Conservation (phyloP, 2,329 filamentous ascomycete species). For the Aspergillus ustus region DNA sequence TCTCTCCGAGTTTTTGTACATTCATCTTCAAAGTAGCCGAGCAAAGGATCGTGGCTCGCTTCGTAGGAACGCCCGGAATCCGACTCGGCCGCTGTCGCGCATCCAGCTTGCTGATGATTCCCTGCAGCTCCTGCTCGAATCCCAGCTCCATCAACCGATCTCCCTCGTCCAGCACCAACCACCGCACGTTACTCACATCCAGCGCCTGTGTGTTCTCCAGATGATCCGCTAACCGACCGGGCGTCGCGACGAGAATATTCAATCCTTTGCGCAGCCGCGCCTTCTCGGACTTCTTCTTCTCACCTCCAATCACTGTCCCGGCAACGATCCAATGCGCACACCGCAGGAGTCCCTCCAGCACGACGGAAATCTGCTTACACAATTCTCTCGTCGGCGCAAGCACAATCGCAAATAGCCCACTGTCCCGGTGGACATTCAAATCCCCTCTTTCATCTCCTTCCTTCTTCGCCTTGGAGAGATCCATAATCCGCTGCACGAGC, state of each 20-base stretch:
- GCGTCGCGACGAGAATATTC: slow-evolving; percentile 94
- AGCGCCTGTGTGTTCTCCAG: slow-evolving; percentile 88
- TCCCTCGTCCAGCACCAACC: slow-evolving; percentile 93
- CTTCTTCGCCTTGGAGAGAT: slow-evolving; percentile 60
- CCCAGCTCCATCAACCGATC: slow-evolving; percentile 98
- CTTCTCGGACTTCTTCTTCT: slow-evolving; percentile 83
- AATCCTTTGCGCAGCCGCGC: slow-evolving; percentile 90
- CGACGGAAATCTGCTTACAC: slow-evolving; percentile 88
- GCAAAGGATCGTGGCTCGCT: slow-evolving; percentile 84
- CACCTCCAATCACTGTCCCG: slow-evolving; percentile 77
- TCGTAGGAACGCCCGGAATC: slow-evolving; percentile 69
- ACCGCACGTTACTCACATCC: slow-evolving; percentile 85
- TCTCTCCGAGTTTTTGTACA: slow-evolving; percentile 89
- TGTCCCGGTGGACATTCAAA: slow-evolving; percentile 74
- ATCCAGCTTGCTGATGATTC: slow-evolving; percentile 80
- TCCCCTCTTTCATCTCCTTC: slow-evolving; percentile 44
- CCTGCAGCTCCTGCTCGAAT: slow-evolving; percentile 91
- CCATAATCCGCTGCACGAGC: slow-evolving; percentile 84
- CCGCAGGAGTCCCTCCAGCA: slow-evolving; percentile 82
- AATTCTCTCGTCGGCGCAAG: slow-evolving; percentile 91
- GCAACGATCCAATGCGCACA: slow-evolving; percentile 93
- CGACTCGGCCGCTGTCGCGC: slow-evolving; percentile 66
- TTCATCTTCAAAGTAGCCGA: slow-evolving; percentile 99
- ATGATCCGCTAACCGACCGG: slow-evolving; percentile 88
- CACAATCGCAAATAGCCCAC: slow-evolving; percentile 91